Base-by-base conservation (phyloP, 192 early-diverging fungal genomes). In the Coemansia umbellata region DNA sequence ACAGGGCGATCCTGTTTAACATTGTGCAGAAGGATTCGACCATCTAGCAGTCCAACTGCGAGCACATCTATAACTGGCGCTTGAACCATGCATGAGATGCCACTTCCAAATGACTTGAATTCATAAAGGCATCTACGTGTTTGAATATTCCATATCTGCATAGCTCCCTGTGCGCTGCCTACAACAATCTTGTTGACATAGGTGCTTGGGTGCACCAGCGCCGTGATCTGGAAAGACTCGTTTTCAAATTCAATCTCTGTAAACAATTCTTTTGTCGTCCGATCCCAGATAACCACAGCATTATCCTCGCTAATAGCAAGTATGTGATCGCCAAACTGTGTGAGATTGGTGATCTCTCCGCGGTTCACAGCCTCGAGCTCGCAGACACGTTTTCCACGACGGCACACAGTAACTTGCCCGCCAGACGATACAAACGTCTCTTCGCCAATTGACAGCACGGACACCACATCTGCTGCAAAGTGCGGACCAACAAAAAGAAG, bases 111-210 rank as follows among this genome's bases (percentile, higher is more conserved):
- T 31, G 81, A 70, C 64, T 82, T 75, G 73, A 93, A 92, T 44
- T 91, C 83, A 68, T 94, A 90, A 23, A 96, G 61, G 59, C 89
- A 70, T 24, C 81, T 82, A 44, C 88, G 90, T 32, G 57, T 60
- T 63, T 72, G 55, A 60, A 98, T 84, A 69, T 99, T 99, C 92
- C 92, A 99, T 51, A 99, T 79, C 74, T 94, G 90, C 84, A 99
- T 80, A 1, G 77, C 66, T 27, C 93, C 95, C 62, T 97, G 83
- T 11, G 78, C 81, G 58, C 89, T 91, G 21, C 82, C 91, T 13
- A 98, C 64, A 4, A 98, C 75, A 7, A 99, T 78, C 69, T 99
- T 99, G 82, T 99, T 98, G 27, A 99, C 66, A 79, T 98, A 99
- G 2, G 97, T 97, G 78, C 84, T 89, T 19, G 97, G 97, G 53